These are phyloP conservation scores for Bryum argenteum DNA, from an alignment of 225 moss, liverwort and hornwort genomes.

Conservation along the genomic window DNA sequence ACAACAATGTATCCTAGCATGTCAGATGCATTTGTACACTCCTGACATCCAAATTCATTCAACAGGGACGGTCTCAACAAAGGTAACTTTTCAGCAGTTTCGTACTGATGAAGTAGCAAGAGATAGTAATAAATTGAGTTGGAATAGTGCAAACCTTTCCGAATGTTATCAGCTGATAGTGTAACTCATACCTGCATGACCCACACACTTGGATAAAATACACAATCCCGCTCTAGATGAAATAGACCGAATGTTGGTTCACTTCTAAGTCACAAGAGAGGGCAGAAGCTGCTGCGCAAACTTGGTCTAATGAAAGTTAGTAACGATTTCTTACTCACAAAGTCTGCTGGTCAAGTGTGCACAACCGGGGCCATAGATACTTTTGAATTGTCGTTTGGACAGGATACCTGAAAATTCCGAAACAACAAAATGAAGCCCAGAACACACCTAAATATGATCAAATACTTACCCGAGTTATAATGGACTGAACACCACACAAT, in stretches of 20 bases:
- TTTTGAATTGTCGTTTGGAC: constrained; percentile 89
- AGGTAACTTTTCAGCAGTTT: not conserved
- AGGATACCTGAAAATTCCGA: constrained; percentile 63
- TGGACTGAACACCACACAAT: not conserved
- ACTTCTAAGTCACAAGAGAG: not conserved
- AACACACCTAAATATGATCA: not conserved
- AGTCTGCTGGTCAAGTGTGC: constrained; percentile 78
- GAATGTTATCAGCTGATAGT: constrained; percentile 95
- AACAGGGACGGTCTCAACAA: not conserved
- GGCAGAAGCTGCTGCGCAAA: constrained; percentile 3
- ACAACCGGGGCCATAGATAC: constrained; percentile 88
- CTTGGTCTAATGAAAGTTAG: constrained; percentile 20
- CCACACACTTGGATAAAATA: not conserved
- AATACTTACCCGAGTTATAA: not conserved
- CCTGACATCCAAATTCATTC: not conserved
- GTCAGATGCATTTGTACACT: not conserved
- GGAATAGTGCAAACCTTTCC: constrained; percentile 64
- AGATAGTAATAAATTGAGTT: not conserved
- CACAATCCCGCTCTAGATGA: not conserved
- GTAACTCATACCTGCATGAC: constrained; percentile 82
- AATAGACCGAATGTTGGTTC: not conserved
- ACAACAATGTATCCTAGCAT: not conserved
- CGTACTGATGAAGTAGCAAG: not conserved
- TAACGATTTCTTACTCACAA: constrained; percentile 64
- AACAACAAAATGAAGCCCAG: not conserved